Evolutionary conservation across 2,329 filamentous ascomycete genomes (phyloP), one percentile per base, ranked within the genome.

Genomic region (Emericellopsis cladophorae): DNA sequence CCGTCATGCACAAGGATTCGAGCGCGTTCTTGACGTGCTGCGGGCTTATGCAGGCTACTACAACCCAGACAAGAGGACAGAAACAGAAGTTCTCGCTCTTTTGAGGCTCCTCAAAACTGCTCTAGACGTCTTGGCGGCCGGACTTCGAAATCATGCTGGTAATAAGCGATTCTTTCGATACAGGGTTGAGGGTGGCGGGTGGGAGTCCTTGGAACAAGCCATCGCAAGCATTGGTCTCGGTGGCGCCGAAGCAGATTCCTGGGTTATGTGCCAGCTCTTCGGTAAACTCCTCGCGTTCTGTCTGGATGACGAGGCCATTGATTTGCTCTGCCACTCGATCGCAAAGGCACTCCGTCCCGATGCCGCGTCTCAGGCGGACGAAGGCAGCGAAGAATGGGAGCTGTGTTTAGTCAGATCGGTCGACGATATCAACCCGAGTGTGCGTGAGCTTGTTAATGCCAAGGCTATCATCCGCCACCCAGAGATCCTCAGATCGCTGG

Each of bases 121-220:
- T n/a, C 66, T 92, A 32, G 77, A 77, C 26, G 76, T 92, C 12
- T 64, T 96, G 23, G 81, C 84, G 1, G 81, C 82, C 37, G 79
- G 79, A 12, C 72, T 98, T 48, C 75, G 78, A 41, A 78, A 79
- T 36, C 88, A 96, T 58, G 72, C 81, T 37, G 90, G 89, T 16
- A 98, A 96, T 61, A 76, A 81, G 53, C 77, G 84, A 50, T 95
- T 90, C 64, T 96, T 96, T 57, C 75, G 78, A 44, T 80, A 79
- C 49, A 72, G 78, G 48, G 77, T 93, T 24, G 75, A 84, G 44
- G 79, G 76, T 18, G 84, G 81, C 42, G 88, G 90, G 4, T 94
- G 87, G 81, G 71, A 79, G 47, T 75, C 79, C 7, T 58, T 95
- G 41, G 81, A 92, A 53, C 76, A 84, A 54, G 76, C 75, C 6